phyloP scores from a whole-genome alignment of 768 basidiomycete species.

The Lyophyllum shimeji region DNA sequence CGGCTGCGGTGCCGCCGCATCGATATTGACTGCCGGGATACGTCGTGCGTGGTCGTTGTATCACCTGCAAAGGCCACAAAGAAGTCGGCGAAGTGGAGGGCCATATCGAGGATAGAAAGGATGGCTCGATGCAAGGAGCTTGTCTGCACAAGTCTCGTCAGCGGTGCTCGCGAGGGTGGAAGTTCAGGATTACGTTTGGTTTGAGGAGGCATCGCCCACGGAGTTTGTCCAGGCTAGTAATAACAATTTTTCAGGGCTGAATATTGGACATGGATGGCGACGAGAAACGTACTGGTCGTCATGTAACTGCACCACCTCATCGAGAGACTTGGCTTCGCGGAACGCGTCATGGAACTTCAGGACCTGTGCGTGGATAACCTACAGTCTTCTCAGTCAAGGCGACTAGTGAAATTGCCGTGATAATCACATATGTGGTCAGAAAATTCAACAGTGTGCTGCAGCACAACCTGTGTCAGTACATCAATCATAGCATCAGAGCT shows the following conservation, averaged over 20 bases:
- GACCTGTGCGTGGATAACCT: conserved; percentile 73
- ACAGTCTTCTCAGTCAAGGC: not conserved
- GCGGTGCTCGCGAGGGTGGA: not conserved
- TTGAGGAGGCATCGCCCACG: conserved; percentile 64
- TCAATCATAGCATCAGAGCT: not conserved
- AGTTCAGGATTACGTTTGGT: conserved; percentile 42
- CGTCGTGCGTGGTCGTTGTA: conserved; percentile 58
- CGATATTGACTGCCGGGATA: conserved; percentile 48
- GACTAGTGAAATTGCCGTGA: not conserved
- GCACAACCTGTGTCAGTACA: not conserved
- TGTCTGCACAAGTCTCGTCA: conserved; percentile 43
- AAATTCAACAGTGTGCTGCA: conserved; percentile 49
- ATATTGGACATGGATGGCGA: not conserved
- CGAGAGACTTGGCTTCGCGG: conserved; percentile 57
- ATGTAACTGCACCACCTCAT: conserved; percentile 73
- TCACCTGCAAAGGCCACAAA: conserved; percentile 63
- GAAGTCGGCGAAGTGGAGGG: conserved; percentile 64
- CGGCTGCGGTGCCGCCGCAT: conserved; percentile 64
- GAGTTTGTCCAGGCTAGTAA: conserved; percentile 48
- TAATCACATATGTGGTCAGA: conserved; percentile 66
- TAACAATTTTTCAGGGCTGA: conserved; percentile 29
- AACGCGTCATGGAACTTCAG: conserved; percentile 59
- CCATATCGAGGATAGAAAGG: conserved; percentile 70
- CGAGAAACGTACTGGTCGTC: conserved; percentile 58
- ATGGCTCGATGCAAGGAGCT: conserved; percentile 64